Conservation (phyloP, 2,329 filamentous ascomycete genomes). For the Nemania serpens region DNA sequence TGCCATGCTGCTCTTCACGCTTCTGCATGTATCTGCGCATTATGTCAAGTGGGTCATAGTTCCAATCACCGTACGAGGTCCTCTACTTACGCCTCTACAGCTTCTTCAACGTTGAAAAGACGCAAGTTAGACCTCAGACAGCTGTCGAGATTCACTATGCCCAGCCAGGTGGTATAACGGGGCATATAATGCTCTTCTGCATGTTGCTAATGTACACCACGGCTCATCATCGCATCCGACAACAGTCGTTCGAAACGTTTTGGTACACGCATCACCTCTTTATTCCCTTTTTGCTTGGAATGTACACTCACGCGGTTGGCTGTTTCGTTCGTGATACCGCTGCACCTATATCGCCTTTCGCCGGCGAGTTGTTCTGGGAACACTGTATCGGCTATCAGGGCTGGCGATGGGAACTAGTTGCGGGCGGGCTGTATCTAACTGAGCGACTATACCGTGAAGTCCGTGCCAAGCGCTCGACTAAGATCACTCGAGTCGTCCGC, state of each 20-base stretch:
- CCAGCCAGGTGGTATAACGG: slow-evolving; percentile 88
- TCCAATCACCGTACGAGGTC: not conserved
- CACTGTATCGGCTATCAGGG: slow-evolving; percentile 96
- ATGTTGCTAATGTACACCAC: slow-evolving; percentile 99
- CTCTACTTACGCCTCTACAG: slow-evolving; percentile 47
- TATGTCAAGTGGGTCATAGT: slow-evolving; percentile 80
- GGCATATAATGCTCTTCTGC: slow-evolving; percentile 97
- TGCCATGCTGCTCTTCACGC: slow-evolving; percentile 79
- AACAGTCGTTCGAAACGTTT: slow-evolving; percentile 97
- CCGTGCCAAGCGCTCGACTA: slow-evolving; percentile 78
- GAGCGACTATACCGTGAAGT: slow-evolving; percentile 94
- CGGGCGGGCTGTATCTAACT: slow-evolving; percentile 80
- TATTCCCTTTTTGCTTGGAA: slow-evolving; percentile 87
- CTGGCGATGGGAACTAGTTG: slow-evolving; percentile 95
- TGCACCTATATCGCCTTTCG: slow-evolving; percentile 79
- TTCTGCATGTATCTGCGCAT: slow-evolving; percentile 77
- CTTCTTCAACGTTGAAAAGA: slow-evolving; percentile 93
- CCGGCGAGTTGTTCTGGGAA: slow-evolving; percentile 78
- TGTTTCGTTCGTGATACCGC: slow-evolving; percentile 91
- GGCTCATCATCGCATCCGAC: slow-evolving; percentile 87
- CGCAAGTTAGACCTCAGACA: slow-evolving; percentile 76
- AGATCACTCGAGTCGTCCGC: slow-evolving; percentile 90
- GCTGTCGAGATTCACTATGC: slow-evolving; percentile 92
- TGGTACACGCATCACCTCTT: slow-evolving; percentile 99
- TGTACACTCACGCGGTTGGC: slow-evolving; percentile 94